Base-by-base conservation (phyloP, 805 yeast species). In the Naumovozyma baii region DNA sequence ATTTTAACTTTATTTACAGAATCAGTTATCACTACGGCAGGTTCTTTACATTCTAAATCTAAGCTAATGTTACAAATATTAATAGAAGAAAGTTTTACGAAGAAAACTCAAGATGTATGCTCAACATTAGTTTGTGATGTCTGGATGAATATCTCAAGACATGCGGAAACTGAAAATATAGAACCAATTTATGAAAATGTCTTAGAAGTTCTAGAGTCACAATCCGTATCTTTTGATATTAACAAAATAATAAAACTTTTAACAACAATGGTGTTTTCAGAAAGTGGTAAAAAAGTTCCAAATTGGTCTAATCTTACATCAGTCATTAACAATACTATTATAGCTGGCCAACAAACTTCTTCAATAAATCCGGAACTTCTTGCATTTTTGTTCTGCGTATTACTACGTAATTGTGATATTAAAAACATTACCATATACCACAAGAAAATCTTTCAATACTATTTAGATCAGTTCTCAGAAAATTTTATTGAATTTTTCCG, bases 11-110 rank as follows among this genome's bases (percentile, higher is more conserved):
- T 88, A 32, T 78, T 78, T 53, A 67, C 86, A 2, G 94, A 85
- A 53, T 66, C 96, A 0, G 66, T 88, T 57, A 79, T 74, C 46
- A 78, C 85, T 34, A 77, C 94, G 0, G 72, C 73, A 12, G 81
- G 75, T 4, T 69, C 82, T 0, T 67, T 88, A 43, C 95, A 90
- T 57, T 82, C 95, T 1, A 84, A 77, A 54, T 66, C 87, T 0
- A 55, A 67, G 1, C 39, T 61, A 0, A 74, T 85, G 4, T 54
- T 83, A 33, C 60, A 66, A 2, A 59, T 61, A 5, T 48, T 78
- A 12, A 39, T 76, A 1, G 62, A 64, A n/a, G 61, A 63, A 20
- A 39, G 47, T 5, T 39, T 59, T 7, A 34, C 33, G 1, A 33
- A 32, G 5, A 38, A 25, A 12, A 22, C 36, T 7, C 18, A 31